Evolutionary conservation across 257 asterid genomes (phyloP).

Genomic region (Ajuga chamaepitys): DNA sequence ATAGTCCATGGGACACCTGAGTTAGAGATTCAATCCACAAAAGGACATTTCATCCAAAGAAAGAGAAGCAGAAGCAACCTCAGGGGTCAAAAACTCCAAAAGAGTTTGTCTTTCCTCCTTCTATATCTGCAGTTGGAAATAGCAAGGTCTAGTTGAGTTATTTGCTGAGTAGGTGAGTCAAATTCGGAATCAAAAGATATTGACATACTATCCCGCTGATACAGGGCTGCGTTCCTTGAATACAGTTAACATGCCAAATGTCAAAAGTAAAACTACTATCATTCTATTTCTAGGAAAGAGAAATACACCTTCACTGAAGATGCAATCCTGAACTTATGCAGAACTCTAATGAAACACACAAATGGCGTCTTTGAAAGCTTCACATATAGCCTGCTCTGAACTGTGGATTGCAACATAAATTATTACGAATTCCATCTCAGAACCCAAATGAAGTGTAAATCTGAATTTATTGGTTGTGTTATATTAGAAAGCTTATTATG

Average conservation of each 20-base stretch:
- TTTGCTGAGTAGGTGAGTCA: constrained; percentile 5
- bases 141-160: background rate
- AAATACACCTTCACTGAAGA: too few species aligned
- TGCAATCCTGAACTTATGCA: too few species aligned
- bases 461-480: too few species aligned
- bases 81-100: constrained; percentile 92
- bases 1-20: constrained; percentile 94
- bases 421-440: too few species aligned
- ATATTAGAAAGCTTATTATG: too few species aligned
- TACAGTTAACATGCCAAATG: constrained; percentile 69
- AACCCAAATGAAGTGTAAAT: too few species aligned
- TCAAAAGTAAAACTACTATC: too few species aligned
- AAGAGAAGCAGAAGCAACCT: constrained; percentile 93
- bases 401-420: too few species aligned
- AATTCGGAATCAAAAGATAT: constrained; percentile 5
- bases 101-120: constrained; percentile 95
- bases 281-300: too few species aligned
- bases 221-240: constrained; percentile 84
- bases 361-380: too few species aligned
- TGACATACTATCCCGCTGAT: constrained; percentile 89
- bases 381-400: too few species aligned
- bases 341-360: too few species aligned
- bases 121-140: constrained; percentile 59
- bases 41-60: constrained; percentile 66
- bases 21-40: constrained; percentile 57